Percentiles rank a stretch among this genome's conserved stretches.
Conservation (phyloP, 202 grass and related monocot genomes). For the Brachypodium distachyon region DNA sequence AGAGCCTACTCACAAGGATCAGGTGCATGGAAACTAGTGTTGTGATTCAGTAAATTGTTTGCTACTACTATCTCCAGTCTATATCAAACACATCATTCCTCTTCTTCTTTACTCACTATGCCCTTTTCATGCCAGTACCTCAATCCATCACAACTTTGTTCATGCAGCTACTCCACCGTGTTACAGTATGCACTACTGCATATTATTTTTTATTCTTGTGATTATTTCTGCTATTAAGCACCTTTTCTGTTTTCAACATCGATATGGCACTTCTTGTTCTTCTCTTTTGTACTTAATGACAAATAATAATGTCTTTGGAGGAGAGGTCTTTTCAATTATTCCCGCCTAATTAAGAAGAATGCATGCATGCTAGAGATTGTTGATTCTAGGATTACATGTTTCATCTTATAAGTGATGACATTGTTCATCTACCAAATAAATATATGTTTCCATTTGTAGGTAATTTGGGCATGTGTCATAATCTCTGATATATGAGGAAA, state of each 20-base stretch:
- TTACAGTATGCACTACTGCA: background rate
- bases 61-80: background rate
- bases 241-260: background rate
- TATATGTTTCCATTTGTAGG: conserved; percentile 99
- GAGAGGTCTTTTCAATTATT: conserved; percentile 3
- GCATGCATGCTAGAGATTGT: conserved; percentile 11
- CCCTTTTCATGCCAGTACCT: background rate
- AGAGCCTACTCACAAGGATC: background rate
- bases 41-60: background rate
- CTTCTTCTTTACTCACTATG: background rate
- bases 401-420: conserved; percentile 76
- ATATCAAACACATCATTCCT: background rate
- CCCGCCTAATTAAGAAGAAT: conserved; percentile 6
- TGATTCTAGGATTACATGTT: conserved; percentile 73
- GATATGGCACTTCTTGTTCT: background rate
- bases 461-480: conserved; percentile 86
- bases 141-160: background rate
- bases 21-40: background rate
- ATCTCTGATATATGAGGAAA: conserved; percentile 96
- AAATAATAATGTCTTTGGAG: background rate
- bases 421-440: conserved; percentile 94
- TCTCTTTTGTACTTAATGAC: background rate
- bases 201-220: background rate
- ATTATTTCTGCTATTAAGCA: conserved; percentile 14
- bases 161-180: background rate